Evolutionary conservation across 1,284 basidiomycete species (phyloP).

Genomic region (Austroboletus novae-zelandiae): DNA sequence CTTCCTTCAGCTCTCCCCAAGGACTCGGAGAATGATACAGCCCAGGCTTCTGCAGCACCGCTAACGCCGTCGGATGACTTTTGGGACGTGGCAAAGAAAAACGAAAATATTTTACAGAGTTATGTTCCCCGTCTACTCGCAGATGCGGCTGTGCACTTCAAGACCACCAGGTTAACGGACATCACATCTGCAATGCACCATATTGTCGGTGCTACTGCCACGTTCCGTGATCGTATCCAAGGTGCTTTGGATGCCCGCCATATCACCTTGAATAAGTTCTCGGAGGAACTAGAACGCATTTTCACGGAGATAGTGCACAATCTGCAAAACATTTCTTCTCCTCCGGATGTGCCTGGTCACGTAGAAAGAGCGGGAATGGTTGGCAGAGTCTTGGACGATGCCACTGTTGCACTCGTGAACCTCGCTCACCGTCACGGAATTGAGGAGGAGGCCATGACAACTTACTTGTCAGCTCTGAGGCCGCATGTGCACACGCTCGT

Average conservation of each 20-base stretch:
- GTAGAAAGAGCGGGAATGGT: constrained; percentile 3
- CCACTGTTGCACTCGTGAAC: background rate
- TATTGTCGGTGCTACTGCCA: constrained; percentile 10
- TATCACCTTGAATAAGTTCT: constrained; percentile 2
- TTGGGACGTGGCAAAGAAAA: constrained; percentile 7
- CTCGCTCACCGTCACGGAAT: constrained; percentile 4
- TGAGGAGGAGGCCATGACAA: background rate
- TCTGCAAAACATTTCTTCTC: background rate
- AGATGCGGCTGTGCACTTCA: background rate
- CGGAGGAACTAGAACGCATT: constrained; percentile 1
- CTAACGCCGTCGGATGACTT: constrained; percentile 2
- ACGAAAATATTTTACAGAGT: constrained; percentile 1
- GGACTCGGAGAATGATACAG: background rate
- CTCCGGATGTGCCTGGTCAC: constrained; percentile 1
- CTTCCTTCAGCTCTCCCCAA: background rate
- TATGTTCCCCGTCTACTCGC: constrained; percentile 7
- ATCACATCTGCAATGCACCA: constrained; percentile 3
- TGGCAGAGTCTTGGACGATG: constrained; percentile 8
- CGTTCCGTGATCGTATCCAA: constrained; percentile 8
- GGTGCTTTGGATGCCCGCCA: constrained; percentile 5
- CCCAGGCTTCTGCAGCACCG: background rate
- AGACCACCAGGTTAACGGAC: constrained; percentile 3
- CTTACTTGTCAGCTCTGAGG: constrained; percentile 1
- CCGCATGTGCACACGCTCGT: background rate
- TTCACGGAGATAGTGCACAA: background rate